Percentiles rank a stretch among this genome's conserved stretches.
Evolutionary conservation across 257 asterid genomes (phyloP).

Genomic region (Dorcoceras hygrometricum): DNA sequence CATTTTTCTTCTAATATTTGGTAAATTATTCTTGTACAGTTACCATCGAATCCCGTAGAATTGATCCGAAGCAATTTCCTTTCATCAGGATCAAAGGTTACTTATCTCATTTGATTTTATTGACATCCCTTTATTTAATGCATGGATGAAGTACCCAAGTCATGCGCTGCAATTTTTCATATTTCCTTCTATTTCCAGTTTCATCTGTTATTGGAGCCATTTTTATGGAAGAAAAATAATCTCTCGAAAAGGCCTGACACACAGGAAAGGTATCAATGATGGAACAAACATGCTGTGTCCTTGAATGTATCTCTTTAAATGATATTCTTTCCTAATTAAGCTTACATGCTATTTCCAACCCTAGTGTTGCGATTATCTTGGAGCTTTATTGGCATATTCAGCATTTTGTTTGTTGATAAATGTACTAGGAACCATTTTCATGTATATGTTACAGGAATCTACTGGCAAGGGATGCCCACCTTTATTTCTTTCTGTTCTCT

Average conservation of each 20-base stretch:
- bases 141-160: neutral
- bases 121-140: slow-evolving; percentile 16
- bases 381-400: neutral
- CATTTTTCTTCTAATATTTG: slow-evolving; percentile 18
- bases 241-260: slow-evolving; percentile 32
- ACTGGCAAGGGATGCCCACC: neutral
- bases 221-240: slow-evolving; percentile 67
- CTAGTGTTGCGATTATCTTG: slow-evolving; percentile 1
- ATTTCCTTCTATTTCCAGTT: slow-evolving; percentile 46
- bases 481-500: neutral
- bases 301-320: neutral
- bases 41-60: slow-evolving; percentile 77
- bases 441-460: slow-evolving; percentile 3
- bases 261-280: slow-evolving; percentile 59
- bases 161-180: neutral
- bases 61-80: slow-evolving; percentile 71
- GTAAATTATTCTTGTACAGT: slow-evolving; percentile 43
- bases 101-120: slow-evolving; percentile 21
- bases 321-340: slow-evolving; percentile 2
- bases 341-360: slow-evolving; percentile 11
- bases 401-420: neutral
- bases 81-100: slow-evolving; percentile 74
- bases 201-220: slow-evolving; percentile 75
- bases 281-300: neutral
- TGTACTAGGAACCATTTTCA: too few relatives aligned